Percentiles rank a stretch among this genome's conserved stretches.
These are phyloP conservation scores for Venturia carpophila DNA, from an alignment of 2,329 filamentous ascomycete genomes.

Conservation along the genomic window DNA sequence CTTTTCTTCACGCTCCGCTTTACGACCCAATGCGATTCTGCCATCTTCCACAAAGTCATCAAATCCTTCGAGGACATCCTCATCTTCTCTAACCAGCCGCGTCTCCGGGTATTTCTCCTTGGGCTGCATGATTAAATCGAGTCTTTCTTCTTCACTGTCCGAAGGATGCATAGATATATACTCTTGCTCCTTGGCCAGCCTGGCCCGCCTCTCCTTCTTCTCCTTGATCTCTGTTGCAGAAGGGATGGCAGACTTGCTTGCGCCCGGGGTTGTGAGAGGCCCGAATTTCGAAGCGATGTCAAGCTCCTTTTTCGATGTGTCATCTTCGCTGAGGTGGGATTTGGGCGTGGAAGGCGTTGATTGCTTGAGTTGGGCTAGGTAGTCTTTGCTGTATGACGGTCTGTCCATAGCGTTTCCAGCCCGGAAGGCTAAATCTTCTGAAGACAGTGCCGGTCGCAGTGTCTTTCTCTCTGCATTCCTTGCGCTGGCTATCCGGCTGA, in stretches of 20 bases:
- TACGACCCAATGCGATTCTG: slow-evolving; percentile 66
- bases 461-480: slow-evolving; percentile 57
- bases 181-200: slow-evolving; percentile 65
- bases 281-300: slow-evolving; percentile 53
- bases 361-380: slow-evolving; percentile 74
- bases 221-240: slow-evolving; percentile 80
- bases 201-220: slow-evolving; percentile 82
- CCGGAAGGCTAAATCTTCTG: slow-evolving; percentile 43
- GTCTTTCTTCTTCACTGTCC: slow-evolving; percentile 34
- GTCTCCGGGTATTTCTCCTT: slow-evolving; percentile 52
- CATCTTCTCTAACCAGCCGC: slow-evolving; percentile 74
- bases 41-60: slow-evolving; percentile 87
- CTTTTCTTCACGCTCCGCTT: slow-evolving; percentile 65
- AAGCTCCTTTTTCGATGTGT: slow-evolving; percentile 42
- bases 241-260: slow-evolving; percentile 50
- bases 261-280: slow-evolving; percentile 28
- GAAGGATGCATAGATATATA: slow-evolving; percentile 50
- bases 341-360: slow-evolving; percentile 79
- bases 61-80: slow-evolving; percentile 88
- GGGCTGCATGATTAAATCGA: slow-evolving; percentile 15
- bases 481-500: slow-evolving; percentile 58
- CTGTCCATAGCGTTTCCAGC: slow-evolving; percentile 52
- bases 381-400: slow-evolving; percentile 78
- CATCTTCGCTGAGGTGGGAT: slow-evolving; percentile 34
- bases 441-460: slow-evolving; percentile 37